A percentile compares a stretch with the other conserved stretches of the same genome.
Evolutionary conservation across 176 grass and related monocot genomes (phyloP).

Genomic region (Cymbopogon citratus): DNA sequence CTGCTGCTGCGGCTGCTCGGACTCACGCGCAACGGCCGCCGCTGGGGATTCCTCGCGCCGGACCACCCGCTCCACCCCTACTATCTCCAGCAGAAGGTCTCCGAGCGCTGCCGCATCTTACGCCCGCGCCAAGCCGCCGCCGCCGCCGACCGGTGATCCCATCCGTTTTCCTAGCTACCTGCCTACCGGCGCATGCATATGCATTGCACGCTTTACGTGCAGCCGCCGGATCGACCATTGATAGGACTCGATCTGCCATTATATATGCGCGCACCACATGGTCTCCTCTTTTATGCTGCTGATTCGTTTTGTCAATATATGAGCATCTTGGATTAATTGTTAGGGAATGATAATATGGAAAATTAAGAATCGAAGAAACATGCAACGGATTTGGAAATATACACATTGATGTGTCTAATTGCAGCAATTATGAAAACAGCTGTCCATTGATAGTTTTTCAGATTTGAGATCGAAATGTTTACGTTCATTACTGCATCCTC

Average conservation of each 20-base stretch:
- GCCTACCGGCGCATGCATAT: not conserved
- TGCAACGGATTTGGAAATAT: not conserved
- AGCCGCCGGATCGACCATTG: not conserved
- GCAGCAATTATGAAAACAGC: not conserved
- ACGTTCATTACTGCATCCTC: too few species aligned
- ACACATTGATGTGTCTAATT: not conserved
- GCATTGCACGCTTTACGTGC: not conserved
- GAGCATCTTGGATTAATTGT: not conserved
- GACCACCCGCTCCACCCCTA: conserved; percentile 68
- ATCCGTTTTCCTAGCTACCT: not conserved
- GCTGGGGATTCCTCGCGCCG: conserved; percentile 63
- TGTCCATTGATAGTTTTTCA: not conserved
- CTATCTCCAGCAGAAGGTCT: conserved; percentile 73
- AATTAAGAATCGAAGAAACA: not conserved
- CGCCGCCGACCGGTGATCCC: conserved; percentile 18
- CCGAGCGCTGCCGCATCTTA: conserved; percentile 67
- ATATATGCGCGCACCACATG: not conserved
- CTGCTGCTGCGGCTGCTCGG: conserved; percentile 52
- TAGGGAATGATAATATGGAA: not conserved
- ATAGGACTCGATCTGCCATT: not conserved
- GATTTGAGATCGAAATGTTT: not conserved
- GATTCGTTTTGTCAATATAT: not conserved
- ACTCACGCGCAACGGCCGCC: conserved; percentile 59
- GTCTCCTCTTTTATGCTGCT: not conserved
- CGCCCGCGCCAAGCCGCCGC: conserved; percentile 33